These are phyloP conservation scores for Quercus cerris DNA, from an alignment of 306 rosid species.

Conservation along the genomic window DNA sequence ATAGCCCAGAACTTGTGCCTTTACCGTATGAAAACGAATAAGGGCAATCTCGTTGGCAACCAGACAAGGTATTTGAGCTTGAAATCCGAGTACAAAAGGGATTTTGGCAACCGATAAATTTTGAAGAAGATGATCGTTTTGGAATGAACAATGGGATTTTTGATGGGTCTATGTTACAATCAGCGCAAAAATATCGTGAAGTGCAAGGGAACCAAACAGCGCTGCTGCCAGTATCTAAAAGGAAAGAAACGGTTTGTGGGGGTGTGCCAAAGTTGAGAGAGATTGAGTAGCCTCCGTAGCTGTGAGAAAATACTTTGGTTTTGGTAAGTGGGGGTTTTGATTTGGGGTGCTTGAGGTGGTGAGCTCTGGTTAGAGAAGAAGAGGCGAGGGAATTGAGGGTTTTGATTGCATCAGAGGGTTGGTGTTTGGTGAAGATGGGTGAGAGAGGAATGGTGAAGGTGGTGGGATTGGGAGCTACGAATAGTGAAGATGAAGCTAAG, in stretches of 20 bases:
- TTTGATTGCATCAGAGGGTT: constrained; percentile 44
- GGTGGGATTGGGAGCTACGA: constrained; percentile 9
- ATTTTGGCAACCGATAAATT: background rate
- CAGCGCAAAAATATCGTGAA: constrained; percentile 59
- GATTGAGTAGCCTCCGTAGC: constrained; percentile 79
- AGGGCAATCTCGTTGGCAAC: background rate
- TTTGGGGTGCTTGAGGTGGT: constrained; percentile 52
- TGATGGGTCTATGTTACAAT: constrained; percentile 40
- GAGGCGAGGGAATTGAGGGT: constrained; percentile 48
- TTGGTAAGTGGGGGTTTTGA: constrained; percentile 13
- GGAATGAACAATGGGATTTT: background rate
- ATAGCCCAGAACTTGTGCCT: background rate
- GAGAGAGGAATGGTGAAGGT: constrained; percentile 51
- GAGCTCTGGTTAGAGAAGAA: constrained; percentile 64
- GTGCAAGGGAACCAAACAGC: constrained; percentile 94
- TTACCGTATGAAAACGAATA: background rate
- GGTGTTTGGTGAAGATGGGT: constrained; percentile 24
- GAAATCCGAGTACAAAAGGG: background rate
- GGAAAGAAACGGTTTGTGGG: constrained; percentile 49
- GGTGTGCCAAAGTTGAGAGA: constrained; percentile 77
- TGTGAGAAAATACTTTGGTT: constrained; percentile 36
- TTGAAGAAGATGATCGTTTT: background rate
- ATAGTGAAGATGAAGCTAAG: constrained; percentile 19
- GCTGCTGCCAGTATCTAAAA: constrained; percentile 88
- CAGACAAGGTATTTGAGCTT: background rate